These are phyloP conservation scores for Ophiostoma sp. DNA, from an alignment of 2,329 filamentous ascomycete species.

Conservation along the genomic window DNA sequence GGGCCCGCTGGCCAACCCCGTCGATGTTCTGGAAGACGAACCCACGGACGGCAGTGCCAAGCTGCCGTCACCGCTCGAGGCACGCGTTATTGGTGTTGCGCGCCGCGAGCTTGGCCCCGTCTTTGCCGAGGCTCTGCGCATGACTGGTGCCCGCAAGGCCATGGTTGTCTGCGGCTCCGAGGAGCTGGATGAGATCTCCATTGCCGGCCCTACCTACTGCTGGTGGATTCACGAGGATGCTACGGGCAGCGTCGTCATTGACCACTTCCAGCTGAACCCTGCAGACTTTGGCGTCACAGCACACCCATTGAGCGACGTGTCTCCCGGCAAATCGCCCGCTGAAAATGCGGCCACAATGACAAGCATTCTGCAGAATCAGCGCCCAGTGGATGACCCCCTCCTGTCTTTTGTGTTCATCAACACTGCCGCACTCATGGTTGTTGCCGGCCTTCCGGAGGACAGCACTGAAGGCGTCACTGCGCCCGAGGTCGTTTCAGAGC, in stretches of 20 bases:
- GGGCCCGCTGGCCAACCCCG: constrained; percentile 84
- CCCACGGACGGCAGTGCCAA: constrained; percentile 8
- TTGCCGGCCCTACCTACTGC: constrained; percentile 80
- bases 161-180: constrained; percentile 86
- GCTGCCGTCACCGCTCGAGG: constrained; percentile 54
- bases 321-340: constrained; percentile 74
- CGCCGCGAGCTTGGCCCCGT: constrained; percentile 79
- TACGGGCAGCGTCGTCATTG: constrained; percentile 47
- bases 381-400: constrained; percentile 73
- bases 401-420: constrained; percentile 94
- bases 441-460: constrained; percentile 74
- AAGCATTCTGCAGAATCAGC: constrained; percentile 66
- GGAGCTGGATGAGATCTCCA: constrained; percentile 92
- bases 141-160: constrained; percentile 73
- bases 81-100: constrained; percentile 87
- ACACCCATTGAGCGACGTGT: constrained; percentile 72
- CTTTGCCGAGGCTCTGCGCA: constrained; percentile 76
- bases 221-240: constrained; percentile 65
- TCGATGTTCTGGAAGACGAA: constrained; percentile 52
- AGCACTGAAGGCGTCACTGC: constrained; percentile 62
- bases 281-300: constrained; percentile 77
- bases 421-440: constrained; percentile 79
- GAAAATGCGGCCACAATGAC: constrained; percentile 84
- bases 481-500: constrained; percentile 71
- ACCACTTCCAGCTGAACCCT: constrained; percentile 72